Evolutionary conservation across 768 basidiomycete species (phyloP), one percentile per base, ranked within the genome.

Genomic region (Glaciozyma antarctica): DNA sequence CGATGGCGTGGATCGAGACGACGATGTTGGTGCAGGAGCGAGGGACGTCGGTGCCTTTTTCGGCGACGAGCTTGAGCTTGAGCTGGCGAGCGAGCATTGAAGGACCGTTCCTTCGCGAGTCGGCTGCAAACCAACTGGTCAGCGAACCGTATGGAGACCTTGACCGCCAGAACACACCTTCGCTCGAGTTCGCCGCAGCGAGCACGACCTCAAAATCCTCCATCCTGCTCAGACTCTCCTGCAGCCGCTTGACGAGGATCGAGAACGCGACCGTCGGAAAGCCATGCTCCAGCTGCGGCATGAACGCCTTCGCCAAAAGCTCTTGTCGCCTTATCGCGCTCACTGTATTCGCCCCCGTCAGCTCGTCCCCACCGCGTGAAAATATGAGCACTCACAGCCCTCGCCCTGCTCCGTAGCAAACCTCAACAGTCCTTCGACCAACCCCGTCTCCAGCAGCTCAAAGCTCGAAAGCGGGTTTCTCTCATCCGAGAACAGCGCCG

Each of bases 1-100:
- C 94, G 67, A 98, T 95, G 9, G 93, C 94, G 75, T 98, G 94
- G 66, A 98, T 98, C 10, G 93, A 97, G 26, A 98, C 89, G 47
- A 91, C 89, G 73, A 98, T 88, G 71, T 90, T 92, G 21, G 74
- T 73, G 60, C 77, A 78, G 73, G 87, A 87, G 61, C 86, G 85
- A 22, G 95, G 94, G 26, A 94, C 83, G 70, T 92, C 91, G 0
- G 88, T 84, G 43, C 88, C 89, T 60, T 95, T 90, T 15, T 86
- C 86, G 1, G 92, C 90, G n/a, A 89, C 82, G 21, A 99, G 79
- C 26, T 90, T 86, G 17, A 98, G 83, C 15, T 92, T 87, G 53
- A 99, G 79, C 72, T 94, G 92, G 30, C 93, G 85, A 10, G 90
- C 91, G n/a, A 98, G 82, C 66, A 94, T 79, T 1, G 90, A 88